Evolutionary conservation across 75 land plant species (phyloP), one percentile per base, ranked within the genome.

Genomic region (Cryptomeria japonica): DNA sequence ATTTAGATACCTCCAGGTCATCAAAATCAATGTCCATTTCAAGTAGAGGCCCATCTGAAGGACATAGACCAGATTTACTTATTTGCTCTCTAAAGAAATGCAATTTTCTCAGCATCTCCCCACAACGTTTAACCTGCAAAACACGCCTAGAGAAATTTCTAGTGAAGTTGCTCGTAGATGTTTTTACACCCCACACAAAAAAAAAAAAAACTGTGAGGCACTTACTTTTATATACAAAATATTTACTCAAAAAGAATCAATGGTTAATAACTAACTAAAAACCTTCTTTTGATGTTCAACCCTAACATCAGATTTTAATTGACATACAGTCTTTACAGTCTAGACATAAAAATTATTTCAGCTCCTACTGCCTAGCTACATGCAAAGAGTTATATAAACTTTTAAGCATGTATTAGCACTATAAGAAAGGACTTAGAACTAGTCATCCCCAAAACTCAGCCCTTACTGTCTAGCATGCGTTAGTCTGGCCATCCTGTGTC

Each of bases 81-180:
- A 96, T 93, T 89, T 97, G 99, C 58, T 96, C 96, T 77, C 91
- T 95, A 77, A 96, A 91, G 87, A 96, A 97, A 8, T 92, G 88
- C 72, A 96, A 86, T 87, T 96, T 96, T 53, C 98, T 87, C 55
- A 94, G 90, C 99, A 97, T 96, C 86, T 97, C 99, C 36, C 87
- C 98, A 87, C 98, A 97, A 85, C 99, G 92, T 83, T 97, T 97
- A 38, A 97, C 98, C 99, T 97, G 90, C 46, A 39, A 86, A 32
- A 42, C 19, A 51, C n/a, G 19, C 32, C 47, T 34, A 89, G 38
- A 11, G 64, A 55, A 85, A 18, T 32, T 80, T 46, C 2, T 28
- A 39, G 18, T 37, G 86, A 86, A 87, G 41, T 83, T 41, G 46
- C 31, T 85, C 55, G 22, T 53, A 87, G 84, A 79, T 9, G n/a